These are phyloP conservation scores for Aspergillus nanangensis DNA, from an alignment of 495 filamentous ascomycete species.

Conservation along the genomic window DNA sequence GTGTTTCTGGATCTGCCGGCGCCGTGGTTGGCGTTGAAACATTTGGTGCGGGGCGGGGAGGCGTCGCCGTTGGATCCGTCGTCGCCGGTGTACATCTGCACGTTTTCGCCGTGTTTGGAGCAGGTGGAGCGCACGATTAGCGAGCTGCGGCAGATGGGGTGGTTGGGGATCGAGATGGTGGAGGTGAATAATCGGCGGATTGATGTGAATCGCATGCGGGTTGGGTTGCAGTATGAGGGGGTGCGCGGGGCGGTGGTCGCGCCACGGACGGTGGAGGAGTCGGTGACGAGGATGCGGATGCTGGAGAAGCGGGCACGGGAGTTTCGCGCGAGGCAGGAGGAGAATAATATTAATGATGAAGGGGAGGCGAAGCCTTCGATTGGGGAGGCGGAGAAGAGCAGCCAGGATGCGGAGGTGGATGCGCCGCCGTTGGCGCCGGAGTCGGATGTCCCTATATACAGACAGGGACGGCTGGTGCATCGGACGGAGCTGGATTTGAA, in stretches of 20 bases:
- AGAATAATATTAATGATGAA: neutral
- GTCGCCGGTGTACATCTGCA: conserved; percentile 70
- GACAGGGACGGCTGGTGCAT: conserved; percentile 70
- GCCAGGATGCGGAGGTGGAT: conserved; percentile 11
- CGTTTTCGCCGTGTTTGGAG: conserved; percentile 95
- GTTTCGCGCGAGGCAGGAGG: conserved; percentile 38
- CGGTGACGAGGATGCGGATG: conserved; percentile 62
- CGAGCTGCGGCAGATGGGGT: conserved; percentile 69
- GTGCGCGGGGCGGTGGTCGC: conserved; percentile 54
- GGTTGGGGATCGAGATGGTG: conserved; percentile 90
- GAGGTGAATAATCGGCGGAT: conserved; percentile 73
- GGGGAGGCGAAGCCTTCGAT: neutral
- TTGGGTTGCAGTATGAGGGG: conserved; percentile 59
- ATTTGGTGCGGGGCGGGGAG: conserved; percentile 60
- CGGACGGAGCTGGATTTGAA: conserved; percentile 84
- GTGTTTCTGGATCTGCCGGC: conserved; percentile 93
- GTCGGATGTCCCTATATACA: conserved; percentile 30
- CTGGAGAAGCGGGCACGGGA: conserved; percentile 62
- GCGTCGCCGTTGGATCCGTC: conserved; percentile 66
- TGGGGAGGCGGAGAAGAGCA: neutral
- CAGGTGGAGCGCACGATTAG: conserved; percentile 83
- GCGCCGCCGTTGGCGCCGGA: conserved; percentile 14
- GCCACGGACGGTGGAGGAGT: conserved; percentile 71
- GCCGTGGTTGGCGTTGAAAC: conserved; percentile 84
- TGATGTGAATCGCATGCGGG: conserved; percentile 77